Percentiles rank a stretch among this genome's conserved stretches.
phyloP scores from a whole-genome alignment of 352 stramenopile genomes.

The Globisporangium abappressorium region DNA sequence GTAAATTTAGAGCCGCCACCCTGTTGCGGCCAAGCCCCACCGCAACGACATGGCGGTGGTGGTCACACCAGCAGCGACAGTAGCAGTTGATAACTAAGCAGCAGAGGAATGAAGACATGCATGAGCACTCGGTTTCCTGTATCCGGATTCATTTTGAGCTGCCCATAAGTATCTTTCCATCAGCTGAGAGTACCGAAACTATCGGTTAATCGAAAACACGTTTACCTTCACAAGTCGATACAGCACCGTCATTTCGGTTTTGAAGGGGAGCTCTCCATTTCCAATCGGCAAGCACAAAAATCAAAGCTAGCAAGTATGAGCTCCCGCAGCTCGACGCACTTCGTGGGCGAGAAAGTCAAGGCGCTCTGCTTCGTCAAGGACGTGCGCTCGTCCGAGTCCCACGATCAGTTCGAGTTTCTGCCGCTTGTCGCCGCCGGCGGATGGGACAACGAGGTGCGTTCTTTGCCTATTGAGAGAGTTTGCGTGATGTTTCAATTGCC shows the following conservation, averaged over 20 bases:
- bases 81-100: neutral
- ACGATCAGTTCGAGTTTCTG: constrained; percentile 34
- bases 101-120: neutral
- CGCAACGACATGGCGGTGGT: neutral
- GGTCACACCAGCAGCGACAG: neutral
- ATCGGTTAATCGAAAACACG: neutral
- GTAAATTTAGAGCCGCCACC: constrained; percentile 5
- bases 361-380: constrained; percentile 64
- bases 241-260: neutral
- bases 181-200: neutral
- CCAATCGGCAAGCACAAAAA: neutral
- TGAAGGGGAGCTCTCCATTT: constrained; percentile 6
- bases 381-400: constrained; percentile 35
- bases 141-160: neutral
- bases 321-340: constrained; percentile 47
- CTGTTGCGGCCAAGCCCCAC: neutral
- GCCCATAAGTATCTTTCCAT: neutral
- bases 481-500: neutral
- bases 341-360: constrained; percentile 59
- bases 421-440: constrained; percentile 55
- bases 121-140: neutral
- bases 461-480: neutral
- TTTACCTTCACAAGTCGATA: neutral
- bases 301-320: constrained; percentile 12
- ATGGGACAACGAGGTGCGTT: constrained; percentile 50